Base-by-base conservation (phyloP, 75 land plant genomes). In the Ceratopteris richardii region DNA sequence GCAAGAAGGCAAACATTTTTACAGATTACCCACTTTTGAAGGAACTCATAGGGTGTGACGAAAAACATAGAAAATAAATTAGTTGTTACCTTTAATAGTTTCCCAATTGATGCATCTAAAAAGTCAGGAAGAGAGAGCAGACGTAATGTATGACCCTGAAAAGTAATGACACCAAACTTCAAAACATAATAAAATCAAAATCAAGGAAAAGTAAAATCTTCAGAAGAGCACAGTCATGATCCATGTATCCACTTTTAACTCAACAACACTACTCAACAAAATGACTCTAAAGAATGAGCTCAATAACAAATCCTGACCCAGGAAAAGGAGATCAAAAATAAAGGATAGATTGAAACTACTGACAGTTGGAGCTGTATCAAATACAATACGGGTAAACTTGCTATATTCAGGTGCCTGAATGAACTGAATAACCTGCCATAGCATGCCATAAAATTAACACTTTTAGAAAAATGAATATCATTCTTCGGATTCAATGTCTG, bases 331-430 rank as follows among this genome's bases (percentile, higher is more conserved):
- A 4, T 33, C 9, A 9, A 33, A 33, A 33, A 33, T 3, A 33
- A 33, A 33, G 9, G 37, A 9, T 33, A 33, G 3, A 4, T 33
- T 4, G 37, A 33, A 33, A 33, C 37, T 53, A 19, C 94, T 85
- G 59, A 91, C 97, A 48, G 94, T 91, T 10, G 97, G 97, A 60
- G 97, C 97, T 61, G 97, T 91, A 59, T 91, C 97, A 71, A 91
- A 91, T 41, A 91, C 71, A 55, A 91, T 82, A 18, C 91, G 75
- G 31, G 80, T 83, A 58, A 90, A 90, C 69, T 65, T 82, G 58
- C 39, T 75, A 37, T 83, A 90, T 44, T 90, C 80, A 33, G 68
- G 84, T 56, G 96, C 74, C 67, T 90, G 92, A 54, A 90, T 68
- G 65, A 90, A 90, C 66, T 90, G 92, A 68, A 87, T 85, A 12